These are phyloP conservation scores for Chrysosporium keratinophilum DNA, from an alignment of 2,329 filamentous ascomycete genomes.

Conservation along the genomic window DNA sequence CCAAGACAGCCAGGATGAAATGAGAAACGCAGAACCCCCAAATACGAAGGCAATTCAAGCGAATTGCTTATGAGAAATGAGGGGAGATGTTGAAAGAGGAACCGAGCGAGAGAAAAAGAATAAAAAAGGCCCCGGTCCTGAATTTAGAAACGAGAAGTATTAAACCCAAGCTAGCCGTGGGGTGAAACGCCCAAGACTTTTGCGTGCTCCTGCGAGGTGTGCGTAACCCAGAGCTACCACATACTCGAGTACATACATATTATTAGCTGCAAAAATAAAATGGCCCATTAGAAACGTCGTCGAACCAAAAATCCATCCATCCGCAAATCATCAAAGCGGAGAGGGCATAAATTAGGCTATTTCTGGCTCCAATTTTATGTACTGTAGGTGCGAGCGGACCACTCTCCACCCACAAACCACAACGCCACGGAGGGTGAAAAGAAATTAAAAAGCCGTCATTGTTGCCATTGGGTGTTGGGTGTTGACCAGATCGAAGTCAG, in stretches of 20 bases:
- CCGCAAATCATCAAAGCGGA: conserved; percentile 10
- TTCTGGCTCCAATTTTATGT: conserved; percentile 2
- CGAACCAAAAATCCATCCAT: conserved; percentile 7
- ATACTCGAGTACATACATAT: conserved; percentile 1
- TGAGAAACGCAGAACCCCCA: conserved; percentile 4
- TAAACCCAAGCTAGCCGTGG: conserved; percentile 28
- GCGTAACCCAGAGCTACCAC: conserved; percentile 10
- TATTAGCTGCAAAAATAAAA: conserved; percentile 10
- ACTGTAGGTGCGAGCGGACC: conserved; percentile 10
- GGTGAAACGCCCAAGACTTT: conserved; percentile 28
- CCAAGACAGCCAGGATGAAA: background rate
- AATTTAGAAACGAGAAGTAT: conserved; percentile 21
- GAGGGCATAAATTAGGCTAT: conserved; percentile 8
- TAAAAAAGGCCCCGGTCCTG: conserved; percentile 13
- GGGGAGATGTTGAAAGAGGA: conserved; percentile 11
- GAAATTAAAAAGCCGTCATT: conserved; percentile 7
- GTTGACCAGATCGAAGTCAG: background rate
- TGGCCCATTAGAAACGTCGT: conserved; percentile 9
- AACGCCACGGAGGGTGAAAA: conserved; percentile 10
- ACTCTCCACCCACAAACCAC: conserved; percentile 12
- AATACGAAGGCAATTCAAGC: conserved; percentile 16
- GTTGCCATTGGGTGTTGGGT: conserved; percentile 6
- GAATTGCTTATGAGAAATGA: conserved; percentile 14
- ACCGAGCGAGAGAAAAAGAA: conserved; percentile 15
- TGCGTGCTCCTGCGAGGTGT: conserved; percentile 11